Evolutionary conservation across 352 stramenopile species (phyloP), one percentile per base, ranked within the genome.

Genomic region (Pythium rishiriense): DNA sequence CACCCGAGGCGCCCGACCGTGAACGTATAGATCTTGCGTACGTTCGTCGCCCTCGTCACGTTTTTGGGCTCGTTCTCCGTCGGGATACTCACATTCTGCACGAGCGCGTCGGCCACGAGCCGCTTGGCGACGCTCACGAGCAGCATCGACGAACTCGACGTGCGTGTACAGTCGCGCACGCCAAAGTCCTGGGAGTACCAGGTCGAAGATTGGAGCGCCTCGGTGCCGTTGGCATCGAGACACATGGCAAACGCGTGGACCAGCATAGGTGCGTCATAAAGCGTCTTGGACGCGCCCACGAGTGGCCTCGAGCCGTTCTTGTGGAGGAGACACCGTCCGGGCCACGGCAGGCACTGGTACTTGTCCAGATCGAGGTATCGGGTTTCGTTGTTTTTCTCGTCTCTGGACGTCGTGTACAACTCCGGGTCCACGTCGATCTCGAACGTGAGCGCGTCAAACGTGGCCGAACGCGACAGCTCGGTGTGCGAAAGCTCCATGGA

Each of bases 1-100:
- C 68, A 74, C 3, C 62, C 42, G 12, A 74, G 48, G 14, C 58
- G 68, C 2, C 55, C 57, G 26, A 65, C 10, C 22, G 68, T 74
- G 45, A 70, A 12, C 5, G 62, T 62, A 21, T 65, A 65, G 5
- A 70, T 56, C 29, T 68, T 70, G 39, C 58, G 52, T 14, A 66
- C 35, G 28, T 70, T 70, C 0, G 28, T 51, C 25, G 47, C 46
- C 9, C 51, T 47, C 1, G n/a, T 7, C 9, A 15, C 19, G 8
- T 17, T 25, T 22, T 24, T 39, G 19, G 55, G 37, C 37, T 17
- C 17, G 5, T 33, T 43, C 19, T 9, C n/a, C 1, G 15, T n/a
- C 33, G 42, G 42, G 24, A 31, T 3, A 1, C 17, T 35, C 22
- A 17, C 22, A 11, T 64, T 43, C 17, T 64, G n/a, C 0, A 51